Percentiles rank a stretch among this genome's conserved stretches.
These are phyloP conservation scores for Trichoderma guizhouense DNA, from an alignment of 2,329 filamentous ascomycete species.

Conservation along the genomic window DNA sequence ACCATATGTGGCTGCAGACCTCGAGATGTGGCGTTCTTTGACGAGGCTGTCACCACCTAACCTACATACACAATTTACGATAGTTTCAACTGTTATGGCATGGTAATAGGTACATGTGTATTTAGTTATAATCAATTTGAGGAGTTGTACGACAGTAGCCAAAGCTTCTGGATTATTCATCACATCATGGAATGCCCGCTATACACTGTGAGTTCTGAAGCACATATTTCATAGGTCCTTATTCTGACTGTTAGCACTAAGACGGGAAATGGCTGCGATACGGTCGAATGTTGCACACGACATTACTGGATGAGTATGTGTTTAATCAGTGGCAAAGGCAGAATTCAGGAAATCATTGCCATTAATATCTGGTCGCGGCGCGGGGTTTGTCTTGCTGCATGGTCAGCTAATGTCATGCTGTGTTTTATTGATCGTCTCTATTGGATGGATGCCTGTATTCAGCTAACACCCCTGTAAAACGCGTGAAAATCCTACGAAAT, in stretches of 20 bases:
- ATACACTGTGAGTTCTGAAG: background rate
- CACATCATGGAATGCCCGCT: background rate
- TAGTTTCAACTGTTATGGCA: too few relatives aligned
- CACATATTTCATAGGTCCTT: background rate
- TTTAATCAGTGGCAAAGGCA: background rate
- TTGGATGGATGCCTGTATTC: background rate
- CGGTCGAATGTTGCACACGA: background rate
- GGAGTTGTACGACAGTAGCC: background rate
- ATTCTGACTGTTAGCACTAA: background rate
- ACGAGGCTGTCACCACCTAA: conserved; percentile 3
- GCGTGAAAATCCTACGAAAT: background rate
- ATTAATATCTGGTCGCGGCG: background rate
- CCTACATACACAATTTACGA: too few relatives aligned
- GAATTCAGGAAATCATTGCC: background rate
- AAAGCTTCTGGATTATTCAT: background rate
- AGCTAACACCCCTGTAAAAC: background rate
- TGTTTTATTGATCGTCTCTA: background rate
- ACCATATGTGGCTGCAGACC: background rate
- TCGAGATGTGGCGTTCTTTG: background rate
- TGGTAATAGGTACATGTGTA: too few relatives aligned
- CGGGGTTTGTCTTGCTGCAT: background rate
- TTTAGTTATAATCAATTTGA: too few relatives aligned
- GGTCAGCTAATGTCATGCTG: background rate
- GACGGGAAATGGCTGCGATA: background rate
- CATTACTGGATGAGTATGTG: background rate